A percentile compares a stretch with the other conserved stretches of the same genome.
Conservation (phyloP, 306 rosid genomes). For the Rosa multiflora region DNA sequence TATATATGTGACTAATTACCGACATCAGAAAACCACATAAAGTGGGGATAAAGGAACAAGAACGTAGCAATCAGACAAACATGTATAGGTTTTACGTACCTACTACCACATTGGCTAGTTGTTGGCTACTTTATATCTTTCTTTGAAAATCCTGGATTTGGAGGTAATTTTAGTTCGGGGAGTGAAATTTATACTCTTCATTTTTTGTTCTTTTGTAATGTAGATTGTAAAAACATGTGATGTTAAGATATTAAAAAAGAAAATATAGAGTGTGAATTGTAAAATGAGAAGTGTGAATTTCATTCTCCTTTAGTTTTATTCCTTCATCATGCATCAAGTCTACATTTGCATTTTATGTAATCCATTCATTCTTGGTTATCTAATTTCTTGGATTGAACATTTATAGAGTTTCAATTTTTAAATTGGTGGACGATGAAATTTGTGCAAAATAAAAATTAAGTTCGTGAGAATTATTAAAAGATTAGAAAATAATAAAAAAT, state of each 20-base stretch:
- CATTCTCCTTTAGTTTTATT: background rate
- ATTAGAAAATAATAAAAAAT: too few species aligned
- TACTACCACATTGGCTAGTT: background rate
- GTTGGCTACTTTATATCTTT: background rate
- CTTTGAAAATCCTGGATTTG: too few species aligned
- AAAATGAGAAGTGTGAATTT: too few species aligned
- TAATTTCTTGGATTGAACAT: background rate
- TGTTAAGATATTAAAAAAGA: too few species aligned
- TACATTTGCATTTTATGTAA: background rate
- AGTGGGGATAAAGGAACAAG: background rate
- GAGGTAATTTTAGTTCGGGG: background rate
- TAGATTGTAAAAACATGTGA: too few species aligned
- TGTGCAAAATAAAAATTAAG: background rate
- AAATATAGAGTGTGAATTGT: too few species aligned
- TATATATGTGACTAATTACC: too few species aligned
- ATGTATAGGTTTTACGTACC: background rate
- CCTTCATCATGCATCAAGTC: background rate
- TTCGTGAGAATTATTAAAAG: too few species aligned
- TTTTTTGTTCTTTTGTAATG: too few species aligned
- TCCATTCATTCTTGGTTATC: background rate
- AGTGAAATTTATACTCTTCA: too few species aligned
- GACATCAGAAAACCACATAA: background rate
- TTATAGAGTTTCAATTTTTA: background rate
- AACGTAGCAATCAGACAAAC: background rate
- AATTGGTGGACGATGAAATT: background rate